Evolutionary conservation across 2,329 filamentous ascomycete species (phyloP), one percentile per base, ranked within the genome.

Genomic region (Penicillium palitans): DNA sequence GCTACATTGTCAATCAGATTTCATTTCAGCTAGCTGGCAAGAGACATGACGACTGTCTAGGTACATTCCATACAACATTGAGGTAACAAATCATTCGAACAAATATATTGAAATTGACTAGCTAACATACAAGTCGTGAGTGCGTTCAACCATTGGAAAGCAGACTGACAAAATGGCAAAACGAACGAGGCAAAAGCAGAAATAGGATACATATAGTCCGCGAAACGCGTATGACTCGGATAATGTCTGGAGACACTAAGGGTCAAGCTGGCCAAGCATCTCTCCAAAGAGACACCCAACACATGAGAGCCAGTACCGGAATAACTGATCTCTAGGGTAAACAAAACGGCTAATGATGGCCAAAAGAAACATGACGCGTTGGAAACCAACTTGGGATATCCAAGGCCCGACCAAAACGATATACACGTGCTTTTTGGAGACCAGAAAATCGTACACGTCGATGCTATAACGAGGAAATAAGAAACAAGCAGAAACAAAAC

Each of bases 351-450:
- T 29, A 31, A 17, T 9, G 10, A 53, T 19, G 40, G 9, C 41
- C 29, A 19, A 25, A 52, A 12, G 10, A 17, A 45, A 45, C n/a
- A 31, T 42, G 33, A 31, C 15, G n/a, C n/a, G 7, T 27, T 31
- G 41, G 40, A 52, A 45, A 33, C 31, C 40, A 33, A 47, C 21
- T 41, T 54, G 24, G n/a, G 21, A 19, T 35, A 19, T 48, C 35
- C 51, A 47, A 53, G 41, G 42, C 15, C 49, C 17, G 17, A 90
- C 96, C 79, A 96, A 96, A 44, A 47, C 45, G 39, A 63, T 51
- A 54, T 37, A 59, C 55, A 59, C 24, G 41, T 19, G 24, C 50
- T 57, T 44, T 48, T 52, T 40, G 35, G 31, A 48, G 37, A 47
- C 39, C 29, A 57, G 39, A 21, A 37, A 47, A 57, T 62, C 59